These are phyloP conservation scores for Fibroporia radiculosa DNA, from an alignment of 768 basidiomycete species.

Conservation along the genomic window DNA sequence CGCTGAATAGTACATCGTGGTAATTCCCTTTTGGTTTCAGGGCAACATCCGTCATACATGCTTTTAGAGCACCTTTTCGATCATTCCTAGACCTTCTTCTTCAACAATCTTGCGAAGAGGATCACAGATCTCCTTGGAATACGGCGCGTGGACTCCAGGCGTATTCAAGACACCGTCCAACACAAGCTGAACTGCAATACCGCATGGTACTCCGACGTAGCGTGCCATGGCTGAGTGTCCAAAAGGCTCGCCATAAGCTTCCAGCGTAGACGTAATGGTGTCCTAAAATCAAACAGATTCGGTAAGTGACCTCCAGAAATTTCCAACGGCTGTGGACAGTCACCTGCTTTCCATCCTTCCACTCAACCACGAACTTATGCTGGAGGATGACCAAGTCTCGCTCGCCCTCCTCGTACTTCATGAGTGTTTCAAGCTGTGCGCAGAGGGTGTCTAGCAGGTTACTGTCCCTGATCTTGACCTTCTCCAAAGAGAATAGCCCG, in stretches of 20 bases:
- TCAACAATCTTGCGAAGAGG: constrained; percentile 62
- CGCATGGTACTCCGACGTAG: constrained; percentile 89
- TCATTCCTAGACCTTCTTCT: constrained; percentile 64
- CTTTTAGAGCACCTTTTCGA: constrained; percentile 64
- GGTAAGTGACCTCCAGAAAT: too few species aligned
- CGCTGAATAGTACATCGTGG: too few species aligned
- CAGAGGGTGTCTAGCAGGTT: constrained; percentile 94
- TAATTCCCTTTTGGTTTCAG: too few species aligned
- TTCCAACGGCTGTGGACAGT: too few species aligned
- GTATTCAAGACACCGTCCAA: constrained; percentile 76
- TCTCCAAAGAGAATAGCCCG: constrained; percentile 76
- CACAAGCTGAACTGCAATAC: constrained; percentile 87
- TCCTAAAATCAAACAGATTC: constrained; percentile 43
- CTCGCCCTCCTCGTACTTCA: constrained; percentile 87
- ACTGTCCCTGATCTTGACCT: constrained; percentile 50
- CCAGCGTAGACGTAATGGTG: constrained; percentile 85
- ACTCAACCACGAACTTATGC: constrained; percentile 93
- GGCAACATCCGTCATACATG: too few species aligned
- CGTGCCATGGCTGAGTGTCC: constrained; percentile 89
- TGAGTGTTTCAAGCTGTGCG: constrained; percentile 80
- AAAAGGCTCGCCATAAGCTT: constrained; percentile 72
- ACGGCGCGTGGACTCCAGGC: constrained; percentile 82
- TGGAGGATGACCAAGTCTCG: constrained; percentile 97
- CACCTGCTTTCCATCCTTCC: constrained; percentile 72
- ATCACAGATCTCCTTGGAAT: constrained; percentile 78